These are phyloP conservation scores for Trypanosoma vivax DNA, from an alignment of 208 protist species.

Conservation along the genomic window DNA sequence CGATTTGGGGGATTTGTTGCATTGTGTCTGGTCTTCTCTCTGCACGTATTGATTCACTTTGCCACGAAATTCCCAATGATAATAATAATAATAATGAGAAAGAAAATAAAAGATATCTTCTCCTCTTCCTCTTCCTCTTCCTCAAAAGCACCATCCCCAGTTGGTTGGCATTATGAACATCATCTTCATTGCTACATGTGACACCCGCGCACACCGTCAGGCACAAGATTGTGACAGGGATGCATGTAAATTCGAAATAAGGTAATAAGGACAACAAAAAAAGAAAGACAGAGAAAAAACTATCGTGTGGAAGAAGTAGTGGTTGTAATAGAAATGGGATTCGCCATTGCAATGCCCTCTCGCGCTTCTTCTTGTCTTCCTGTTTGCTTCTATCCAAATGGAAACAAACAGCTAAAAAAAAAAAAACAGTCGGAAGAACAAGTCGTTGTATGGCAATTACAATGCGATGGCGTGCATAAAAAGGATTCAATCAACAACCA, in stretches of 20 bases:
- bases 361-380: background rate
- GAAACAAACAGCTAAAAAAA: too few relatives aligned
- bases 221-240: conserved; percentile 32
- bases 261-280: conserved; percentile 5
- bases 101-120: conserved; percentile 5
- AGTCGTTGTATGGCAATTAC: too few relatives aligned
- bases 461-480: too few relatives aligned
- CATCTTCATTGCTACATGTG: background rate
- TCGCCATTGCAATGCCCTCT: background rate
- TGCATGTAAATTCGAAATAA: conserved; percentile 39
- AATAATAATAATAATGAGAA: background rate
- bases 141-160: background rate
- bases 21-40: too few relatives aligned
- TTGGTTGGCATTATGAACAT: background rate
- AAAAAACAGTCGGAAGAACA: too few relatives aligned
- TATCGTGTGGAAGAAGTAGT: background rate
- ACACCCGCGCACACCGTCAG: conserved; percentile 4
- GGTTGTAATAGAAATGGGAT: background rate
- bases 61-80: background rate
- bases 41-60: too few relatives aligned
- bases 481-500: too few relatives aligned
- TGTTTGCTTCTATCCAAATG: too few relatives aligned
- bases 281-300: background rate
- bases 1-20: too few relatives aligned
- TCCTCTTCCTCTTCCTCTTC: conserved; percentile 17